A percentile compares a stretch with the other conserved stretches of the same genome.
phyloP scores from a whole-genome alignment of 2,329 filamentous ascomycete species.

The Monosporascus sp. region DNA sequence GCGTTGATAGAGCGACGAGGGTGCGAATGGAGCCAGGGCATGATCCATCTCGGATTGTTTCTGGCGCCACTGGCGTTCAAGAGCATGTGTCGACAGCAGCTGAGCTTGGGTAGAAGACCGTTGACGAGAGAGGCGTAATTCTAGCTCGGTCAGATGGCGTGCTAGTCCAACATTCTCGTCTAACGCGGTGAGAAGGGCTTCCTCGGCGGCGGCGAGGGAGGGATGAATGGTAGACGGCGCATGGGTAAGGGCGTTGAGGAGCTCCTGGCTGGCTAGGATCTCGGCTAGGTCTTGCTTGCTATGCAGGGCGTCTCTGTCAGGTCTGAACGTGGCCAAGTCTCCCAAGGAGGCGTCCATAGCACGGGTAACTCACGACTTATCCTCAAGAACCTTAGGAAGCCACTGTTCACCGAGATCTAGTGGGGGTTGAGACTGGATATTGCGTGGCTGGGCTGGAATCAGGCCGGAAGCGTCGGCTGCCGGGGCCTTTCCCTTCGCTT shows the following conservation, averaged over 20 bases:
- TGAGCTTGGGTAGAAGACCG: constrained; percentile 73
- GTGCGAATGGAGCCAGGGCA: constrained; percentile 78
- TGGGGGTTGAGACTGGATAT: constrained; percentile 30
- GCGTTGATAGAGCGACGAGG: constrained; percentile 79
- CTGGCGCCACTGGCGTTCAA: constrained; percentile 87
- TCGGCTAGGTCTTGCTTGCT: constrained; percentile 76
- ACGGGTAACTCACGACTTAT: constrained; percentile 64
- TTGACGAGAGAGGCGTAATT: constrained; percentile 52
- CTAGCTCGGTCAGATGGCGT: constrained; percentile 54
- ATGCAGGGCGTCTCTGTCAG: constrained; percentile 9
- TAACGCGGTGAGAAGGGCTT: constrained; percentile 60
- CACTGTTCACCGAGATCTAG: constrained; percentile 66
- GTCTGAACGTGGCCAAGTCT: too few relatives aligned
- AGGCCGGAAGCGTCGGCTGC: constrained; percentile 24
- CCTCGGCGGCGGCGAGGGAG: constrained; percentile 61
- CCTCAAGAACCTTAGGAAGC: constrained; percentile 71
- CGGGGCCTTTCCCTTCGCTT: constrained; percentile 16
- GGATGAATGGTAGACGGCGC: constrained; percentile 64
- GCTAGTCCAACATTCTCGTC: constrained; percentile 69
- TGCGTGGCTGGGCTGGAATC: constrained; percentile 20
- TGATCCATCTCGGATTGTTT: constrained; percentile 88
- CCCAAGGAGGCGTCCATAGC: too few relatives aligned
- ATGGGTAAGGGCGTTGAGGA: constrained; percentile 72
- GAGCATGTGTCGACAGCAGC: constrained; percentile 74
- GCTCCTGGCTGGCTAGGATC: constrained; percentile 57